Evolutionary conservation across 129 eudicot species (phyloP), one percentile per base, ranked within the genome.

Genomic region (Oenanthe sinensis): DNA sequence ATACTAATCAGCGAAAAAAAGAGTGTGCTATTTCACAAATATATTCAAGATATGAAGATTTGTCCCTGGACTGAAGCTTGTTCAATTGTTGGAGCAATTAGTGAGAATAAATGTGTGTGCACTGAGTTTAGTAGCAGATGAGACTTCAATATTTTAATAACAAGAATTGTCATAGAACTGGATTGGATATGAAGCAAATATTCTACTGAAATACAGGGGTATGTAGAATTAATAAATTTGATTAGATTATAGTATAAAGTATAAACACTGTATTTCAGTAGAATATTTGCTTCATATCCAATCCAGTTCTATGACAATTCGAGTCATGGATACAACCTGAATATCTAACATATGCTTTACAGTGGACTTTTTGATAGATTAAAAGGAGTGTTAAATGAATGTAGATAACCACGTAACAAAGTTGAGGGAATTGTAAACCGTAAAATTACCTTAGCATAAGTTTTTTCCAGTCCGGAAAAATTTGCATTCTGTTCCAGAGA

Each of bases 401-500:
- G 19, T 44, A 0, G 11, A 62, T 60, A 24, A 44, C 44, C 16
- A 44, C 6, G 12, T 20, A 2, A 22, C 30, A n/a, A 43, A 43
- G 33, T 72, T 5, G 20, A 19, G 49, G 12, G 17, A 40, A 9
- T 20, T 4, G 24, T 54, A 20, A 37, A 19, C 54, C 5, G 1
- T 42, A 42, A 63, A 42, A 58, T 22, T 82, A 89, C 95, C 95
- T 79, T 70, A 89, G 77, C 83, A 81, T 83, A 48, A 87, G 78
- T 75, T 83, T 89, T 81, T 71, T 62, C 95, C 97, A 89, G 49
- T 85, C 84, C 46, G 85, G 86, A 85, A 78, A 63, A 75, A 88
- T 84, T 80, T 92, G 97, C 97, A 92, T 92, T 78, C 86, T 89
- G 36, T 83, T 82, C 95, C 97, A 92, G 58, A 92, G 85, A 83